These are phyloP conservation scores for Pseudocercospora pini-densiflorae DNA, from an alignment of 2,329 filamentous ascomycete genomes.

Conservation along the genomic window DNA sequence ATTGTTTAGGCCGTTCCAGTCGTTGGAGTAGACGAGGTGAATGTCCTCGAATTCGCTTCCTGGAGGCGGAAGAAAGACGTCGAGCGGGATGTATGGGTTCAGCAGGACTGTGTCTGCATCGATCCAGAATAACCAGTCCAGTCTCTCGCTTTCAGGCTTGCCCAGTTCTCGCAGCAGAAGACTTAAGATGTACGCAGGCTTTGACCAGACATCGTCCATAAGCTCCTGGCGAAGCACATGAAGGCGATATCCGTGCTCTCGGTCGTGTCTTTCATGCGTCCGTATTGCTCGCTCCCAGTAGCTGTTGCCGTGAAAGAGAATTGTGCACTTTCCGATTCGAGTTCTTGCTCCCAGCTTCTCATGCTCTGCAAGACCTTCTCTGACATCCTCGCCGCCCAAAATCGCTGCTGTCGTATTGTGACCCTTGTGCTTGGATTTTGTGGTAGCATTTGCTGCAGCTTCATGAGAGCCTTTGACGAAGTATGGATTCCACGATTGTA, in stretches of 20 bases:
- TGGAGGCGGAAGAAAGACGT: constrained; percentile 45
- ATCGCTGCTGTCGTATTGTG: constrained; percentile 1
- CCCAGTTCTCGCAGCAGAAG: constrained; percentile 45
- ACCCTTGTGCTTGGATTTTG: background rate
- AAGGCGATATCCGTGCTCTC: constrained; percentile 48
- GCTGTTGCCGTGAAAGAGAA: constrained; percentile 44
- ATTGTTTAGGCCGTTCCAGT: constrained; percentile 50
- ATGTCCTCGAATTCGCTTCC: constrained; percentile 41
- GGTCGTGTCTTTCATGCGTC: constrained; percentile 48
- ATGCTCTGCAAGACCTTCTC: constrained; percentile 33
- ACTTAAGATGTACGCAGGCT: constrained; percentile 50
- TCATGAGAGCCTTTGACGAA: constrained; percentile 5
- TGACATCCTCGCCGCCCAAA: constrained; percentile 29
- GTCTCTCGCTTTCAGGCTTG: constrained; percentile 44
- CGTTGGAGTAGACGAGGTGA: constrained; percentile 44
- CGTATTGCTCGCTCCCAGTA: constrained; percentile 48
- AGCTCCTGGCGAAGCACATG: constrained; percentile 48
- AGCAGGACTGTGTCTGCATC: constrained; percentile 52
- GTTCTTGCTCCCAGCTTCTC: constrained; percentile 38
- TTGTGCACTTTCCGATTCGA: constrained; percentile 46
- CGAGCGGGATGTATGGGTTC: constrained; percentile 48
- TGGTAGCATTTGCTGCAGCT: background rate
- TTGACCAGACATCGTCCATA: constrained; percentile 51
- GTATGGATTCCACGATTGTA: constrained; percentile 39
- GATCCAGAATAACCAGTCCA: constrained; percentile 52